phyloP scores from a whole-genome alignment of 2,329 filamentous ascomycete genomes.

The Cladorrhinum sp. region DNA sequence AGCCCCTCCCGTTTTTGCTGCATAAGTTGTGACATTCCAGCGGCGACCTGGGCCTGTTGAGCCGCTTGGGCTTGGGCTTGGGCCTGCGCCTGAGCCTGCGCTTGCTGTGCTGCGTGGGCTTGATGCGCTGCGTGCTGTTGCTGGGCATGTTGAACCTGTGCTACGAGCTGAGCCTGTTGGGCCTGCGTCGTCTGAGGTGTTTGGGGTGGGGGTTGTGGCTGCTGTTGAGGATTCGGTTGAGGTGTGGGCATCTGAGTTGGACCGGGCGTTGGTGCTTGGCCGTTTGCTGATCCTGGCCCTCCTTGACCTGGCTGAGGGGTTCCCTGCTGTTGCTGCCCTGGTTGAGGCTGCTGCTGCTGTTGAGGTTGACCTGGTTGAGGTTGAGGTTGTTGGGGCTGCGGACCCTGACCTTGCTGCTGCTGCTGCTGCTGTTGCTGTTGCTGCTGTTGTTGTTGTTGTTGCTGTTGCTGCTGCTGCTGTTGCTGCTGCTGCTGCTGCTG shows the following conservation, averaged over 20 bases:
- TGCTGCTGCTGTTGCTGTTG: conserved; percentile 36
- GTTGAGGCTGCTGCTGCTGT: conserved; percentile 38
- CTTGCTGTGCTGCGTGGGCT: conserved; percentile 22
- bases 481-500: conserved; percentile 36
- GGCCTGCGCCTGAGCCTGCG: conserved; percentile 16
- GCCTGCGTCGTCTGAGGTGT: conserved; percentile 42
- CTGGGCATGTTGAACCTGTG: conserved; percentile 40
- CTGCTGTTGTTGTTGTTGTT: conserved; percentile 37
- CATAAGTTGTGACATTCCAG: conserved; percentile 36
- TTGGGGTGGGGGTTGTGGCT: conserved; percentile 36
- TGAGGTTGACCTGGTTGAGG: conserved; percentile 35
- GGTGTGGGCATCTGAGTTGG: conserved; percentile 30
- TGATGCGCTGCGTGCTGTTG: conserved; percentile 33
- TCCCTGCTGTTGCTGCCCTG: conserved; percentile 32
- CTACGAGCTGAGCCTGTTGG: conserved; percentile 37
- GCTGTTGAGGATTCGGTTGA: conserved; percentile 41
- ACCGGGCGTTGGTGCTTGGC: conserved; percentile 37
- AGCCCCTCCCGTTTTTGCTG: conserved; percentile 46
- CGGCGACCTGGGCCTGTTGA: conserved; percentile 22
- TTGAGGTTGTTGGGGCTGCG: conserved; percentile 34
- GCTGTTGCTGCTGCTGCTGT: conserved; percentile 36
- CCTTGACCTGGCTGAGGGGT: conserved; percentile 35
- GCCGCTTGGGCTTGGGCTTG: conserved; percentile 25
- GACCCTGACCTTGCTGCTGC: conserved; percentile 40
- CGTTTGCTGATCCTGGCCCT: conserved; percentile 20